Evolutionary conservation across 2,329 filamentous ascomycete species (phyloP).

Genomic region (Paraconiothyrium sp.): DNA sequence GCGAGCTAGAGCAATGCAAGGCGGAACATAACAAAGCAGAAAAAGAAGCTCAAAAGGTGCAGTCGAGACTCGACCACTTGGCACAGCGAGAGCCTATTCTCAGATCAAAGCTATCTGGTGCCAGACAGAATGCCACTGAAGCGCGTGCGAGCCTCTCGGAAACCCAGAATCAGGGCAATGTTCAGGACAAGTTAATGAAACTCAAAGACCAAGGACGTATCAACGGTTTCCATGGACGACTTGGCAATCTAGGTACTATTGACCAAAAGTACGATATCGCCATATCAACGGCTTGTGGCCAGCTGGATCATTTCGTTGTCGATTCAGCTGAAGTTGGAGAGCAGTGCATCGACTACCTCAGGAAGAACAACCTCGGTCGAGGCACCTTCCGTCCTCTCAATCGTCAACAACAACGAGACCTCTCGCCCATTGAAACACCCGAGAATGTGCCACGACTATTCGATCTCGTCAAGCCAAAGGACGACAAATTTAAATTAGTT

Average conservation of each 20-base stretch:
- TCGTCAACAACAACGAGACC: slow-evolving; percentile 79
- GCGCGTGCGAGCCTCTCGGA: slow-evolving; percentile 88
- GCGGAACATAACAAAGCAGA: slow-evolving; percentile 75
- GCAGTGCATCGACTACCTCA: slow-evolving; percentile 96
- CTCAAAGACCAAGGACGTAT: slow-evolving; percentile 96
- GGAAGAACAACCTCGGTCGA: slow-evolving; percentile 95
- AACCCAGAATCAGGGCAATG: slow-evolving; percentile 91
- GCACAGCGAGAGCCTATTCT: slow-evolving; percentile 81
- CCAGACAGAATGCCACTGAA: slow-evolving; percentile 94
- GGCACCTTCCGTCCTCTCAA: slow-evolving; percentile 98
- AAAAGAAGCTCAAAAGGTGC: slow-evolving; percentile 76
- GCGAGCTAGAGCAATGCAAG: slow-evolving; percentile 80
- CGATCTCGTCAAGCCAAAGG: slow-evolving; percentile 88
- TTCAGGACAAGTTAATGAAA: slow-evolving; percentile 89
- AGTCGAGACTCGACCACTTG: slow-evolving; percentile 77
- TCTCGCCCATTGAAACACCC: slow-evolving; percentile 84
- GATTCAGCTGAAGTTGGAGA: slow-evolving; percentile 96
- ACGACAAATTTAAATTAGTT: slow-evolving; percentile 85
- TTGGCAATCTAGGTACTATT: slow-evolving; percentile 93
- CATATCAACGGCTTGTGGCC: slow-evolving; percentile 94
- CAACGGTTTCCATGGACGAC: slow-evolving; percentile 93
- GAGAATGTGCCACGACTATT: slow-evolving; percentile 93
- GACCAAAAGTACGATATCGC: slow-evolving; percentile 95
- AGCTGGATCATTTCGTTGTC: slow-evolving; percentile 95
- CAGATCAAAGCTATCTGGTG: slow-evolving; percentile 84